phyloP scores from a whole-genome alignment of 2,329 filamentous ascomycete genomes.

The Aureobasidium namibiae region DNA sequence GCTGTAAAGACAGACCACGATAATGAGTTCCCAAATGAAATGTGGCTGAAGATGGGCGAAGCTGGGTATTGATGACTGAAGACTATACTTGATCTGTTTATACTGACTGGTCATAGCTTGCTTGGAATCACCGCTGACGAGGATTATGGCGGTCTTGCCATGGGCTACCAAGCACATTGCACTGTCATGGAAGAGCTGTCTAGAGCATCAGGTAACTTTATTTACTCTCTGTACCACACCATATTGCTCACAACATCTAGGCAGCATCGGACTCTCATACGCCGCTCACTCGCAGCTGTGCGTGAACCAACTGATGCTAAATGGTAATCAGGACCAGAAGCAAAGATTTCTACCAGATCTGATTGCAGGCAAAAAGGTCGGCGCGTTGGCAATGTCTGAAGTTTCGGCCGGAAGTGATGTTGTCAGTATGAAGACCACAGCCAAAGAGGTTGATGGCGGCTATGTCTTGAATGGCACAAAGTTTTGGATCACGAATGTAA shows the following conservation, averaged over 20 bases:
- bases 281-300: constrained; percentile 94
- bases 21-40: constrained; percentile 80
- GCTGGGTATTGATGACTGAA: constrained; percentile 48
- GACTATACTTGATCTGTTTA: background rate
- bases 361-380: constrained; percentile 71
- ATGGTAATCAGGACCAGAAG: constrained; percentile 75
- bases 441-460: constrained; percentile 72
- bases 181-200: constrained; percentile 93
- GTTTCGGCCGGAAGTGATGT: constrained; percentile 87
- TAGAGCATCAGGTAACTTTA: constrained; percentile 59
- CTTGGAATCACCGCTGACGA: constrained; percentile 91
- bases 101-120: constrained; percentile 43
- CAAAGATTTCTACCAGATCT: constrained; percentile 69
- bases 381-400: constrained; percentile 91
- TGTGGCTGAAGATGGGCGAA: constrained; percentile 91
- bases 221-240: background rate
- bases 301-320: constrained; percentile 91
- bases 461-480: constrained; percentile 83
- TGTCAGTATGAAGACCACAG: constrained; percentile 86
- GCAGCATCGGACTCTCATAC: constrained; percentile 79
- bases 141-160: constrained; percentile 76
- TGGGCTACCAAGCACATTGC: constrained; percentile 97
- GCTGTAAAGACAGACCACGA: constrained; percentile 73
- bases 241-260: constrained; percentile 16
- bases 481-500: constrained; percentile 98